These are phyloP conservation scores for Monilinia polystroma DNA, from an alignment of 2,329 filamentous ascomycete genomes.

Conservation along the genomic window DNA sequence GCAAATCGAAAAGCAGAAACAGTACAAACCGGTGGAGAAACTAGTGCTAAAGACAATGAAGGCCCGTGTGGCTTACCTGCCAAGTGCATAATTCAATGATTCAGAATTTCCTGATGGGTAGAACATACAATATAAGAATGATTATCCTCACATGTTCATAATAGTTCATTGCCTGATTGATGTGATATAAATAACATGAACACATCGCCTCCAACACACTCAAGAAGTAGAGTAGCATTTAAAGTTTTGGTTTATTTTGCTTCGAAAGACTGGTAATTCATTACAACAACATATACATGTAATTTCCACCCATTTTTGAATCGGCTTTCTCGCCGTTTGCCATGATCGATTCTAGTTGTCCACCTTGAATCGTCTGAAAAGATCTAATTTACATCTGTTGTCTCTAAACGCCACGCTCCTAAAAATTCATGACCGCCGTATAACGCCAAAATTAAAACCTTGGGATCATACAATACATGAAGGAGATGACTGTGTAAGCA, in stretches of 20 bases:
- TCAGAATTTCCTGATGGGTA: neutral
- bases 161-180: neutral
- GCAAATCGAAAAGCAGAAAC: conserved; percentile 30
- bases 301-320: neutral
- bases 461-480: conserved; percentile 41
- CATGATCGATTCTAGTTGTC: conserved; percentile 16
- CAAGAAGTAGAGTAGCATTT: neutral
- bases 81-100: conserved; percentile 64
- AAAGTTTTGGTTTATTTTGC: neutral
- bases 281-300: neutral
- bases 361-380: neutral
- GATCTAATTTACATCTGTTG: conserved; percentile 20
- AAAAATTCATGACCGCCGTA: conserved; percentile 10
- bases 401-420: conserved; percentile 20
- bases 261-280: neutral
- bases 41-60: conserved; percentile 50
- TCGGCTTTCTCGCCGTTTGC: neutral
- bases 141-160: neutral
- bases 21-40: conserved; percentile 35
- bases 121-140: neutral
- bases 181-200: neutral
- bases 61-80: conserved; percentile 75
- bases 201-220: neutral
- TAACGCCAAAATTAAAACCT: conserved; percentile 14
- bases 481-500: conserved; percentile 40